These are phyloP conservation scores for Bipolaris gigantea DNA, from an alignment of 2,329 filamentous ascomycete species.

Conservation along the genomic window DNA sequence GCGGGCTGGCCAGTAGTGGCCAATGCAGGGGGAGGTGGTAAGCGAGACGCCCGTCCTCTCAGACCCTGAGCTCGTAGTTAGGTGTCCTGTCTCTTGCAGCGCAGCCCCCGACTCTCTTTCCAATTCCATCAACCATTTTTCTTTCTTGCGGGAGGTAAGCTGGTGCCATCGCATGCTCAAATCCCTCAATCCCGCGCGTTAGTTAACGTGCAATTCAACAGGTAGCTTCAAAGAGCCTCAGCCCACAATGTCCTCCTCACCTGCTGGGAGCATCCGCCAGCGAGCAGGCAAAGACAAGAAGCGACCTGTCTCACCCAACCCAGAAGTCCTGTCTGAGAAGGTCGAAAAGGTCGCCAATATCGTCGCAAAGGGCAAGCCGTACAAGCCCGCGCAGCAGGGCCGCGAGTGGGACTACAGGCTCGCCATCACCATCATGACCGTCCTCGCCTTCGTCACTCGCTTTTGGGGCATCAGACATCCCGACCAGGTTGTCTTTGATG, in stretches of 20 bases:
- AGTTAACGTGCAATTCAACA: constrained; percentile 22
- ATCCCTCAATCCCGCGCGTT: constrained; percentile 10
- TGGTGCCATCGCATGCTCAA: constrained; percentile 4
- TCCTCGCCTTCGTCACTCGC: constrained; percentile 83
- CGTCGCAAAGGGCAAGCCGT: constrained; percentile 39
- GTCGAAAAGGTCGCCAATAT: constrained; percentile 34
- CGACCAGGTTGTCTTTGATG: constrained; percentile 96
- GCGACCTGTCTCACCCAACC: constrained; percentile 42
- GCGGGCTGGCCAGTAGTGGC: constrained; percentile 13
- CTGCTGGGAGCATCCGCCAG: constrained; percentile 42
- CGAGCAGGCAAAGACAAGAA: constrained; percentile 45
- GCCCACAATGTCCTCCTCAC: constrained; percentile 45
- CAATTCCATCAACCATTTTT: constrained; percentile 20
- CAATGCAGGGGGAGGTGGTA: constrained; percentile 9
- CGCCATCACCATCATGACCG: constrained; percentile 74
- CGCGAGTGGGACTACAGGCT: constrained; percentile 85
- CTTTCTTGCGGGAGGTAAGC: constrained; percentile 28
- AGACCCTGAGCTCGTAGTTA: constrained; percentile 26
- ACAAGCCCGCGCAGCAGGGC: constrained; percentile 41
- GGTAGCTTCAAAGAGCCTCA: constrained; percentile 32
- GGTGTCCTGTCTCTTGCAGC: constrained; percentile 26
- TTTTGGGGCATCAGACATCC: constrained; percentile 97
- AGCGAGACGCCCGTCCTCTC: constrained; percentile 14
- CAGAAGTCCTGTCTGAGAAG: constrained; percentile 36
- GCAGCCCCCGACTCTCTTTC: constrained; percentile 22